Base-by-base conservation (phyloP, 2,329 filamentous ascomycete genomes). In the Talaromyces pinophilus region DNA sequence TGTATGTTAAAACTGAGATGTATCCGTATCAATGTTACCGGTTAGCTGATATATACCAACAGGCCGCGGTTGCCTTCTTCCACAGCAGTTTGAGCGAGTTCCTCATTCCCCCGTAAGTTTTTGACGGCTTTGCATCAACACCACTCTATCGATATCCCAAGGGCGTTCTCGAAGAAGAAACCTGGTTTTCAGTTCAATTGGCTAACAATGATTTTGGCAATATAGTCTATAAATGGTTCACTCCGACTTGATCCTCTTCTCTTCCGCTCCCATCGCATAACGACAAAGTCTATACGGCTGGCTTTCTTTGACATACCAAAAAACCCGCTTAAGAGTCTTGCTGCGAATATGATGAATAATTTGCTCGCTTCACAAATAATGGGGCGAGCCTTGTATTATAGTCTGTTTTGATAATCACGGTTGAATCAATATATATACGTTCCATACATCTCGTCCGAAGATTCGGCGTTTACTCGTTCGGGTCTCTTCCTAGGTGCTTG, bases 31-130 rank as follows among this genome's bases (percentile, higher is more conserved):
- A 5, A 19, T 25, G 33, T n/a, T 30, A 44, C 19, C 50, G 1
- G 19, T 35, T 15, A 22, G 33, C 25, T 63, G 42, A 59, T 55
- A 46, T 38, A 13, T n/a, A 65, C n/a, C 67, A 38, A 67, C 66
- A 90, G 88, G 85, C 82, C 71, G 88, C 87, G 52, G 84, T 91
- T 63, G 84, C 87, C 44, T 88, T 91, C 77, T 83, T 91, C 71
- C 83, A 87, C 66, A 90, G 88, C 80, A 85, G 86, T 64, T 88
- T 87, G 82, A 86, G 86, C 78, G 89, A 91, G 75, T 81, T 86
- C 72, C 83, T 91, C 67, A 83, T 91, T 70, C 88, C 89, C 77
- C 86, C 87, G 79, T 81, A 76, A 79, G 79, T 80, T 33, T 17
- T 25, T 28, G 28, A 35, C n/a, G 8, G 35, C n/a, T n/a, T 48